phyloP scores from a whole-genome alignment of 495 filamentous ascomycete genomes.

The Penicillium paradoxum region DNA sequence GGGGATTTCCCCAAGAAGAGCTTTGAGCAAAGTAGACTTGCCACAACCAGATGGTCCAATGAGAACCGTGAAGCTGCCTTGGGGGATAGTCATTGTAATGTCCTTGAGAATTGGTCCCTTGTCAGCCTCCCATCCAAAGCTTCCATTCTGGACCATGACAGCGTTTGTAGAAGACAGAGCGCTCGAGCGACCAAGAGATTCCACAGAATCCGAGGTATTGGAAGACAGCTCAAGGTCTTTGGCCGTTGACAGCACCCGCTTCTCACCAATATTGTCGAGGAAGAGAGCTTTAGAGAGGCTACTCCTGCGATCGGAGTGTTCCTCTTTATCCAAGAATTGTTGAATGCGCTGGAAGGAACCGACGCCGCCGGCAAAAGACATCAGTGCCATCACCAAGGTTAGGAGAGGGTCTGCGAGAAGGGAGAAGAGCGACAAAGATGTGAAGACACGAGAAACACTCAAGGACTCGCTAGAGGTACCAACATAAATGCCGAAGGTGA shows the following conservation, averaged over 20 bases:
- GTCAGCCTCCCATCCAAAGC: slow-evolving; percentile 48
- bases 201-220: slow-evolving; percentile 20
- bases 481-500: slow-evolving; percentile 49
- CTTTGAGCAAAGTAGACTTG: slow-evolving; percentile 55
- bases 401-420: slow-evolving; percentile 54
- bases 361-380: slow-evolving; percentile 47
- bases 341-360: slow-evolving; percentile 59
- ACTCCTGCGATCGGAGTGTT: slow-evolving; percentile 30
- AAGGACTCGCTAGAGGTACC: slow-evolving; percentile 47
- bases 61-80: slow-evolving; percentile 45
- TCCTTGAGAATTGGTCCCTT: slow-evolving; percentile 41
- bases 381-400: slow-evolving; percentile 52
- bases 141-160: slow-evolving; percentile 41
- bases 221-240: slow-evolving; percentile 19
- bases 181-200: slow-evolving; percentile 22
- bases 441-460: slow-evolving; percentile 50
- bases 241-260: slow-evolving; percentile 18
- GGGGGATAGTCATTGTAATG: slow-evolving; percentile 37
- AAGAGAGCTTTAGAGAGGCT: slow-evolving; percentile 17
- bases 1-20: slow-evolving; percentile 53
- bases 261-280: slow-evolving; percentile 19
- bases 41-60: slow-evolving; percentile 58
- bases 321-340: slow-evolving; percentile 47
- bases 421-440: slow-evolving; percentile 55
- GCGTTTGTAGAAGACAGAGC: slow-evolving; percentile 17